Evolutionary conservation across 805 yeast genomes (phyloP), one percentile per base, ranked within the genome.

Genomic region (Candida vaughaniae): DNA sequence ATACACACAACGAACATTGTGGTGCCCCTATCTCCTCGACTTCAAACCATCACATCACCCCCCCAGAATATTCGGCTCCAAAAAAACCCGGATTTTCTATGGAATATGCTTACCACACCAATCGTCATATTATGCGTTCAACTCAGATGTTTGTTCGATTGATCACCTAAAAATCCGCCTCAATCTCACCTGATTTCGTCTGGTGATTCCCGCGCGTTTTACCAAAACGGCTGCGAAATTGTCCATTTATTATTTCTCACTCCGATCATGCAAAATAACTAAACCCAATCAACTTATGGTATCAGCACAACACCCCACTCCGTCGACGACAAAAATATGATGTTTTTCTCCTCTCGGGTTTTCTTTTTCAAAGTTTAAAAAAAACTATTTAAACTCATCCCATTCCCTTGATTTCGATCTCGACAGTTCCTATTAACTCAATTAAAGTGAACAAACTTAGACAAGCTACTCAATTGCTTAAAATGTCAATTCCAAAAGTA

Each of bases 401-500:
- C 11, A 26, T 27, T 22, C 26, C 20, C 39, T 22, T 25, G 35
- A 31, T 25, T 25, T 36, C 25, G 34, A 31, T 31, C 31, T 26
- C 15, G 25, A 12, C 29, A 29, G 38, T 35, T 35, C 29, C 29
- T 22, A 5, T 20, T 32, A n/a, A 25, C 27, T 20, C n/a, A 8
- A 14, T 18, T 16, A 34, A 16, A 15, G 34, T 36, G 35, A 25
- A 25, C 27, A 36, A 36, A 25, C 17, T 36, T 18, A 28, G 17
- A 38, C 31, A 29, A 38, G 33, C 19, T 5, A 16, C 38, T 28
- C 16, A 25, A 16, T 23, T 27, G 26, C n/a, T 27, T 7, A 35
- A 39, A 28, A 45, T 59, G 49, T 31, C 53, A 15, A 51, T 67
- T 39, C 72, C 73, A 39, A 51, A 51, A 36, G 64, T 69, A 30